Evolutionary conservation across 2,329 filamentous ascomycete species (phyloP), one percentile per base, ranked within the genome.

Genomic region (Lachnellula arida): DNA sequence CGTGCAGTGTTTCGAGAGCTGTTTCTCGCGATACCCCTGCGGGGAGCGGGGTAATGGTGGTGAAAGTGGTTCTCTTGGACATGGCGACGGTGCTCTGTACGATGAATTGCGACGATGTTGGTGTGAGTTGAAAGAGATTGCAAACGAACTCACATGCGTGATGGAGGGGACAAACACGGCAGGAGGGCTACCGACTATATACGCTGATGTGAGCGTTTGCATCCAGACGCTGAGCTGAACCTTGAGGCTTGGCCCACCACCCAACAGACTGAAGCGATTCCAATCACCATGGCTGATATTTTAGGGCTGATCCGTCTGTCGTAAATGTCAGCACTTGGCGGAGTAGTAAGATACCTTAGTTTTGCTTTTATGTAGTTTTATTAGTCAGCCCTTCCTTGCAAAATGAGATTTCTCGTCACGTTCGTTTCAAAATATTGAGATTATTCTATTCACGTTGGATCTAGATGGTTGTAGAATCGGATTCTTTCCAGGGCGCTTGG

Each of bases 21-120:
- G 81, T 79, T 64, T 87, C 78, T 51, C 89, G 83, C 46, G 84
- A 78, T 58, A 93, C 80, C 63, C 78, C 76, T 4, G 81, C 65
- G 7, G 91, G 90, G 39, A 95, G 78, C 34, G 89, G 87, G 22
- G 88, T 93, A 65, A 91, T 85, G 51, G 82, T 87, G 46, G 88
- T 92, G 74, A 91, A 90, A 22, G 82, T 76, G 23, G 80, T 83
- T 44, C 50, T 49, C 73, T 85, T 89, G 48, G 83, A 83, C 86
- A 91, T 89, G 53, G 63, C 74, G 68, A 50, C 44, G 44, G 35
- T 60, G 37, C 43, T 49, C 42, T 48, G n/a, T 23, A 7, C 28
- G 11, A 37, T 35, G 17, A 32, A 25, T 19, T 22, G 17, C 9
- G 19, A 23, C 11, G 46, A 6, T 49, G 46, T 37, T 49, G 28